Base-by-base conservation (phyloP, 345 rosid species). In the Corymbia maculata region DNA sequence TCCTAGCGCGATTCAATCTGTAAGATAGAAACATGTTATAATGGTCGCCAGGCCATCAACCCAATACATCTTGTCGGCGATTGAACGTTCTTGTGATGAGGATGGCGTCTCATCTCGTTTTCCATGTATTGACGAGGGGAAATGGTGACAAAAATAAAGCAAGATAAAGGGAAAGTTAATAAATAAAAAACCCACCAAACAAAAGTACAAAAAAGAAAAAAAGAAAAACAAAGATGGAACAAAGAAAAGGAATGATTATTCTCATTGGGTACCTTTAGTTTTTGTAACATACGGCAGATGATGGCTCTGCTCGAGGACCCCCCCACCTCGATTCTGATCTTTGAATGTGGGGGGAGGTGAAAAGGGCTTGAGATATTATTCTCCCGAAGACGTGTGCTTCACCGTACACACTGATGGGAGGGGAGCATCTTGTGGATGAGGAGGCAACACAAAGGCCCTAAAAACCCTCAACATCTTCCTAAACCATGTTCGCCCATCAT, bases 161-260 rank as follows among this genome's bases (percentile, higher is more conserved):
- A 42, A 42, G 84, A 90, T 93, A 91, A 86, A 92, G 91, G 75
- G 47, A 51, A 80, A 68, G 17, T 47, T 75, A 7, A 13, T 36
- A 9, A n/a, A 24, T 24, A 24, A 32, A 6, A 17, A 12, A 36
- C 42, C 42, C 42, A 36, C 42, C 42, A 36, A 49, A 79, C 86
- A 75, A 64, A 87, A 61, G 86, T 82, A 61, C 87, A 53, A 86
- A 85, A 64, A 16, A 24, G 61, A 9, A 68, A 36, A 9, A 68
- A 36, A 36, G 42, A 44, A 75, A 75, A 75, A 75, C 28, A 42
- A 21, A 75, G 84, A 75, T 42, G 84, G 82, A 70, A 53, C 51
- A 52, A 75, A 59, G 79, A 87, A 26, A 47, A 87, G 79, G 79
- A 42, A 36, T 26, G 28, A 57, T 30, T 11, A 44, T 53, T 70